Conservation (phyloP, 306 rosid genomes). For the Sophora flavescens region DNA sequence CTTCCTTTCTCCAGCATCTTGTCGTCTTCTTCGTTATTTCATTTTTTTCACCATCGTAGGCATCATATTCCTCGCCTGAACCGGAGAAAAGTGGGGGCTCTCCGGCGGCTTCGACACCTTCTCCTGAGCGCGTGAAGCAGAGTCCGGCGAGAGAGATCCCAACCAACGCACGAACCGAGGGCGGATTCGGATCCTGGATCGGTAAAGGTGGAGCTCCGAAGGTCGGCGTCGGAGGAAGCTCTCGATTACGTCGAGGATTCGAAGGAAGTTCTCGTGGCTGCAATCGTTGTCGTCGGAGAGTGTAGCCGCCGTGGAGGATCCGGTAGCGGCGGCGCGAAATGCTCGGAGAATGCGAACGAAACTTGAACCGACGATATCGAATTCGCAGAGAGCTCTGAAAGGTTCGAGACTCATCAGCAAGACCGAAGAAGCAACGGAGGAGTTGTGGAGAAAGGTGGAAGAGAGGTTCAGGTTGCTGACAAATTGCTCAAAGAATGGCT, state of each 20-base stretch:
- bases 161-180: too few species aligned
- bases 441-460: conserved; percentile 73
- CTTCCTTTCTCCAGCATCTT: too few species aligned
- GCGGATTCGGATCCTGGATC: too few species aligned
- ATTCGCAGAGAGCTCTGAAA: conserved; percentile 71
- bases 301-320: conserved; percentile 44
- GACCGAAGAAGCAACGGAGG: conserved; percentile 57
- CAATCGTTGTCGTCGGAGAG: conserved; percentile 58
- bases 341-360: conserved; percentile 68
- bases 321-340: conserved; percentile 59
- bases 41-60: too few species aligned
- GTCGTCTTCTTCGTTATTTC: too few species aligned
- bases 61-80: too few species aligned
- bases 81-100: too few species aligned
- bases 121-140: too few species aligned
- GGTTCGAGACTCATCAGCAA: conserved; percentile 88
- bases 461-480: conserved; percentile 67
- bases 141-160: too few species aligned
- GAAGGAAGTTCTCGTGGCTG: conserved; percentile 77
- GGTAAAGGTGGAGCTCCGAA: too few species aligned
- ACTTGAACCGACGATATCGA: conserved; percentile 77
- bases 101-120: too few species aligned
- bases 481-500: conserved; percentile 56
- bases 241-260: conserved; percentile 65
- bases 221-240: too few species aligned